These are phyloP conservation scores for Mytilinidion resinicola DNA, from an alignment of 495 filamentous ascomycete genomes.

Conservation along the genomic window DNA sequence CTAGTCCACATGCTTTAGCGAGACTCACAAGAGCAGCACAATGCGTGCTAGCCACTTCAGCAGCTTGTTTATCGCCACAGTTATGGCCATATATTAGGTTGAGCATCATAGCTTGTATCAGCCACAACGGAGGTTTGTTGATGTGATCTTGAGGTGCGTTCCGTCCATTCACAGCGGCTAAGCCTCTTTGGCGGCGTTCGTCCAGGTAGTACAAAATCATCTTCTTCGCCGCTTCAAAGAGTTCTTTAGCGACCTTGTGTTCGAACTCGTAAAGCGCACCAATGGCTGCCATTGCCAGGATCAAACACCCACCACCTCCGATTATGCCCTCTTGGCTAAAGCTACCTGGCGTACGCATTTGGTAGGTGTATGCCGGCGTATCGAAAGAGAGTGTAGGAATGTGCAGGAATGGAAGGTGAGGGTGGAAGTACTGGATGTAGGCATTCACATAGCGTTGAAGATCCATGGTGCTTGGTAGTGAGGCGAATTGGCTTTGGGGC, in stretches of 20 bases:
- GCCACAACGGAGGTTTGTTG: slow-evolving; percentile 84
- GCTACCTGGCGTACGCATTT: slow-evolving; percentile 49
- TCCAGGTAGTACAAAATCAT: slow-evolving; percentile 93
- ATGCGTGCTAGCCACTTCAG: slow-evolving; percentile 87
- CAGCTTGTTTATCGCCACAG: slow-evolving; percentile 83
- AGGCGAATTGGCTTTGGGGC: slow-evolving; percentile 33
- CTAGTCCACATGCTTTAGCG: slow-evolving; percentile 76
- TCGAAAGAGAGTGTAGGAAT: slow-evolving; percentile 90
- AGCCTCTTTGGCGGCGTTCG: slow-evolving; percentile 82
- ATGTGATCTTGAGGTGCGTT: slow-evolving; percentile 57
- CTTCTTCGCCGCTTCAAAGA: slow-evolving; percentile 90
- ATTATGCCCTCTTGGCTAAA: slow-evolving; percentile 58
- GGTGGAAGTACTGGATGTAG: slow-evolving; percentile 92
- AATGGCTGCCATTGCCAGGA: slow-evolving; percentile 93
- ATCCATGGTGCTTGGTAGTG: slow-evolving; percentile 79
- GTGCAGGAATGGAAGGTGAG: slow-evolving; percentile 89
- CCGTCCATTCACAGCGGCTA: slow-evolving; percentile 65
- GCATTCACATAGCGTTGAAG: slow-evolving; percentile 87
- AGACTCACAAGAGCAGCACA: slow-evolving; percentile 86
- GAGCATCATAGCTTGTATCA: slow-evolving; percentile 97
- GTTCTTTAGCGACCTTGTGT: slow-evolving; percentile 65
- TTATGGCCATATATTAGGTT: slow-evolving; percentile 96
- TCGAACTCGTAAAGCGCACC: slow-evolving; percentile 93
- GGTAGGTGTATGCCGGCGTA: slow-evolving; percentile 58
- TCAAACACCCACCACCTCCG: slow-evolving; percentile 82